Evolutionary conservation across 2,329 filamentous ascomycete genomes (phyloP).

Genomic region (Pseudocercospora ulei): DNA sequence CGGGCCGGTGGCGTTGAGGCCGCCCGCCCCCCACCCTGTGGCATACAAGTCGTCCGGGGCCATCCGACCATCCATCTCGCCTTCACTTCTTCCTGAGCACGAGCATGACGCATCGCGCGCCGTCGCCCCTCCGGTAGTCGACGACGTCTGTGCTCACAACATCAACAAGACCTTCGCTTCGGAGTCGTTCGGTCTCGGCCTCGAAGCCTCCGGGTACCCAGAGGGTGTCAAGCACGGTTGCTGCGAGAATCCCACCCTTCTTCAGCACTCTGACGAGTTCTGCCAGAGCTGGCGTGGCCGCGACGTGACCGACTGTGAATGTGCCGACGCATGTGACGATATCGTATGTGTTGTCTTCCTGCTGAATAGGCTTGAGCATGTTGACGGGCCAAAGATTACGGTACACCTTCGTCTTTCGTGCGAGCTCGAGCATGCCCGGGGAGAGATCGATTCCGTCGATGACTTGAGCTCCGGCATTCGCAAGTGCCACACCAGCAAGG

Average conservation of each 20-base stretch:
- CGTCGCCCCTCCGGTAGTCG: slow-evolving; percentile 29
- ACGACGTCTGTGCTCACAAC: slow-evolving; percentile 32
- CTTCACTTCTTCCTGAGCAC: slow-evolving; percentile 24
- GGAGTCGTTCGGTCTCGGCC: slow-evolving; percentile 38
- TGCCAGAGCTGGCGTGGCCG: slow-evolving; percentile 41
- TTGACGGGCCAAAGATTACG: slow-evolving; percentile 41
- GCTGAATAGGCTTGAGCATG: slow-evolving; percentile 40
- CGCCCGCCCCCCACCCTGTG: too few species aligned
- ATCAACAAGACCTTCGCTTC: slow-evolving; percentile 33
- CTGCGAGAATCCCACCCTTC: slow-evolving; percentile 43
- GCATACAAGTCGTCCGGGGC: slow-evolving; percentile 4
- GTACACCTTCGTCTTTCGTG: slow-evolving; percentile 44
- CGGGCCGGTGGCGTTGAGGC: slow-evolving; percentile 5
- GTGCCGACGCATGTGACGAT: slow-evolving; percentile 48
- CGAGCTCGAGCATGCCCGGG: slow-evolving; percentile 47
- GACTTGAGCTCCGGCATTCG: slow-evolving; percentile 38
- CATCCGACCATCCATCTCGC: slow-evolving; percentile 1
- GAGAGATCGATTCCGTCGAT: slow-evolving; percentile 48
- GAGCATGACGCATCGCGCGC: slow-evolving; percentile 19
- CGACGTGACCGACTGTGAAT: slow-evolving; percentile 49
- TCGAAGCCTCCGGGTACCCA: slow-evolving; percentile 45
- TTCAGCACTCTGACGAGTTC: slow-evolving; percentile 46
- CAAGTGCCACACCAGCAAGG: slow-evolving; percentile 44
- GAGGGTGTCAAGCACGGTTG: slow-evolving; percentile 45
- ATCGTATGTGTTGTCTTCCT: slow-evolving; percentile 41